Conservation (phyloP, 2,329 filamentous ascomycete genomes). For the Pestalotiopsis sp. region DNA sequence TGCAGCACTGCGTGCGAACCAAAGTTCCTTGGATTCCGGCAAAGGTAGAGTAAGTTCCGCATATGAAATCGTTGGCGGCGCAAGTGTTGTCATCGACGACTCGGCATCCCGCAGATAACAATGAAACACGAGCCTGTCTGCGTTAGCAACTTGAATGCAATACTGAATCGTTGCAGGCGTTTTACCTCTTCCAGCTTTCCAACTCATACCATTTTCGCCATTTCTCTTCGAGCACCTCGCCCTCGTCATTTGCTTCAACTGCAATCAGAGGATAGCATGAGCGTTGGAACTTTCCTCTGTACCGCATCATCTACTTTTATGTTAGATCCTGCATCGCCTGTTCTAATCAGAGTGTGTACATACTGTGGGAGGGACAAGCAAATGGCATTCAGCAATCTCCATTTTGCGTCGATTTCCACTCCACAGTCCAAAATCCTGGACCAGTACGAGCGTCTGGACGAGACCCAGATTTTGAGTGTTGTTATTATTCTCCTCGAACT, state of each 20-base stretch:
- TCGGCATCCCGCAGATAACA: slow-evolving; percentile 68
- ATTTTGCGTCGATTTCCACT: slow-evolving; percentile 58
- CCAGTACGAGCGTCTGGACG: slow-evolving; percentile 51
- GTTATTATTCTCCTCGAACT: slow-evolving; percentile 55
- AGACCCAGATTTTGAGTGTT: slow-evolving; percentile 49
- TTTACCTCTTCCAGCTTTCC: slow-evolving; percentile 67
- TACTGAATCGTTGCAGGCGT: neutral
- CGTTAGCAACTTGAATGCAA: neutral
- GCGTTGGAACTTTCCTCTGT: slow-evolving; percentile 61
- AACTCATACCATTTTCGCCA: slow-evolving; percentile 67
- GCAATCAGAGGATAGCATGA: slow-evolving; percentile 55
- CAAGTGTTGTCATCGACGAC: slow-evolving; percentile 67
- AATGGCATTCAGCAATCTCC: slow-evolving; percentile 57
- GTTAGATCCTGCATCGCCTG: slow-evolving; percentile 20
- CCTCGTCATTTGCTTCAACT: slow-evolving; percentile 57
- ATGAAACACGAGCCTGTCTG: slow-evolving; percentile 62
- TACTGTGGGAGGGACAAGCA: slow-evolving; percentile 49
- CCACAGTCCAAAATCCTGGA: slow-evolving; percentile 56
- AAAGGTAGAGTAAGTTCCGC: slow-evolving; percentile 69
- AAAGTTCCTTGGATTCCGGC: slow-evolving; percentile 63
- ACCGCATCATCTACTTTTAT: slow-evolving; percentile 51
- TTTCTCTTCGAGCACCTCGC: slow-evolving; percentile 60
- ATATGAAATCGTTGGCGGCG: slow-evolving; percentile 69
- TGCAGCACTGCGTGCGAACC: slow-evolving; percentile 64
- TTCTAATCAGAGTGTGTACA: slow-evolving; percentile 18